Percentiles rank a stretch among this genome's conserved stretches.
Conservation (phyloP, 495 filamentous ascomycete species). For the Xylaria curta region DNA sequence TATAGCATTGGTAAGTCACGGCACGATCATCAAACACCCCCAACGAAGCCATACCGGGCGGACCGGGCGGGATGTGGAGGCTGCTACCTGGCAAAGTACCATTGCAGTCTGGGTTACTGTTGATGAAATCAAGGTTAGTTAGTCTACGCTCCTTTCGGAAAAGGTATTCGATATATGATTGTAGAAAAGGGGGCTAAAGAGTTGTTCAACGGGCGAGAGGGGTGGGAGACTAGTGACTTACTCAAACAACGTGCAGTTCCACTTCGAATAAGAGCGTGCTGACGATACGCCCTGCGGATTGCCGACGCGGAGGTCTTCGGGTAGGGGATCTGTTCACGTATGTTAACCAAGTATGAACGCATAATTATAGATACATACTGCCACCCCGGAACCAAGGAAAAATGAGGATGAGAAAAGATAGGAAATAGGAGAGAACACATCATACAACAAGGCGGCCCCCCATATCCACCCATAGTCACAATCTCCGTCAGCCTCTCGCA, state of each 20-base stretch:
- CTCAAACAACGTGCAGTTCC: constrained; percentile 34
- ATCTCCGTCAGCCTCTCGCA: constrained; percentile 29
- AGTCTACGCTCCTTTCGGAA: no score
- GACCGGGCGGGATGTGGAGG: constrained; percentile 25
- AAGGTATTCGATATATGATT: not conserved
- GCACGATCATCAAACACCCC: constrained; percentile 30
- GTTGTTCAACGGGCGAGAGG: not conserved
- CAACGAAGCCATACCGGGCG: constrained; percentile 19
- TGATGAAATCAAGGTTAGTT: not conserved
- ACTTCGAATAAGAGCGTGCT: constrained; percentile 29
- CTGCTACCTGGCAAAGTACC: constrained; percentile 23
- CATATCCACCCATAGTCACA: constrained; percentile 23
- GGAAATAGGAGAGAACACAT: not conserved
- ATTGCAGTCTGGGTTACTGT: constrained; percentile 29
- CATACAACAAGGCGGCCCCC: constrained; percentile 35
- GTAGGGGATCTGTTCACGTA: constrained; percentile 22
- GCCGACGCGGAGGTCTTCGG: constrained; percentile 30
- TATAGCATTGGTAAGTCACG: constrained; percentile 28
- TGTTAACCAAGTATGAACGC: no score
- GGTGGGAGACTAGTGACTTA: constrained; percentile 3
- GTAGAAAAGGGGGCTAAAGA: not conserved
- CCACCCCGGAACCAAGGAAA: no score
- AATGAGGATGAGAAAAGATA: constrained; percentile 1
- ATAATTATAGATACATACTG: no score
- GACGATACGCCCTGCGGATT: constrained; percentile 33